phyloP scores from a whole-genome alignment of 2,329 filamentous ascomycete species.

The Hymenoscyphus infarciens region DNA sequence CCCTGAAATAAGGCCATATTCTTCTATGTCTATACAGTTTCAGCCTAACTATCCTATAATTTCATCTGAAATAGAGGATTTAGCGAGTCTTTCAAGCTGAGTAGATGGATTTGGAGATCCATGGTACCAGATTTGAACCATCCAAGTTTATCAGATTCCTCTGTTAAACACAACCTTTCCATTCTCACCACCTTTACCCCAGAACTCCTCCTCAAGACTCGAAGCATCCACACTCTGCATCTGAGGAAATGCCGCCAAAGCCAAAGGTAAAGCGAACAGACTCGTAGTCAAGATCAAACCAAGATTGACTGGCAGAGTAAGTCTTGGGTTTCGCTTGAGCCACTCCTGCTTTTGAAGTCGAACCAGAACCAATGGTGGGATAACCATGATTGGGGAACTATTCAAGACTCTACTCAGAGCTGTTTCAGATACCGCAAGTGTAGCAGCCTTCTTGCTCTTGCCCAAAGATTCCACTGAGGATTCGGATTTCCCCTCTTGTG shows the following conservation, averaged over 20 bases:
- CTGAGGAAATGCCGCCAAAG: constrained; percentile 89
- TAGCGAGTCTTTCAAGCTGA: not conserved
- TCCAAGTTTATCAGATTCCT: constrained; percentile 60
- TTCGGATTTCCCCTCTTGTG: constrained; percentile 57
- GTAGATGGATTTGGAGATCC: not conserved
- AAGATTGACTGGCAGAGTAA: constrained; percentile 80
- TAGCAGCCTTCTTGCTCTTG: constrained; percentile 83
- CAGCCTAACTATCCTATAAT: too few relatives aligned
- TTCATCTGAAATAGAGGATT: too few relatives aligned
- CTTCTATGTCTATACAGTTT: too few relatives aligned
- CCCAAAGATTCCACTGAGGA: constrained; percentile 70
- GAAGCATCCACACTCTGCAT: constrained; percentile 75
- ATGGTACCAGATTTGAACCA: not conserved
- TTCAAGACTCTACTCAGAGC: constrained; percentile 89
- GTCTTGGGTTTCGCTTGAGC: constrained; percentile 71
- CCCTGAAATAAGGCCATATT: too few relatives aligned
- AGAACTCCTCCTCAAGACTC: constrained; percentile 81
- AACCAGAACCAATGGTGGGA: constrained; percentile 84
- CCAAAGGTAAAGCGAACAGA: constrained; percentile 83
- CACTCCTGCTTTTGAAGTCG: constrained; percentile 79
- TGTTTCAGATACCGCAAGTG: constrained; percentile 87
- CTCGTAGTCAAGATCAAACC: constrained; percentile 83
- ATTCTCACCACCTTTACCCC: constrained; percentile 70
- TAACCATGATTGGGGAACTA: constrained; percentile 93
- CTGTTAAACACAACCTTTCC: constrained; percentile 95